Evolutionary conservation across 164 flowering plant genomes (phyloP).

Genomic region (Hamamelis virginiana): DNA sequence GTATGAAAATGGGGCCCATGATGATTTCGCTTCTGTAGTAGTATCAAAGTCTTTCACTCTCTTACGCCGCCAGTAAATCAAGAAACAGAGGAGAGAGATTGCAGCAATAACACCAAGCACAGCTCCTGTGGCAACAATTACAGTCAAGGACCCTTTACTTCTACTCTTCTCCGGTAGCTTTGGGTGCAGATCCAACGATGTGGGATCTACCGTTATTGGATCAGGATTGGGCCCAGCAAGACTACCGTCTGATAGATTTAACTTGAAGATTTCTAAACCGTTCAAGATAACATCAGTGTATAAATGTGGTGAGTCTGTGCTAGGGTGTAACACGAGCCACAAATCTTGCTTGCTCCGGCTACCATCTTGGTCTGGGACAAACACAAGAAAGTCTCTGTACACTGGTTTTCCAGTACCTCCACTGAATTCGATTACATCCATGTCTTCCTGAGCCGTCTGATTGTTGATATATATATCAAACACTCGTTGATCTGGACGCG

Average conservation of each 20-base stretch:
- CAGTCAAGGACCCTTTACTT: not conserved
- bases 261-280: constrained; percentile 55
- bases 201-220: not conserved
- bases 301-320: not conserved
- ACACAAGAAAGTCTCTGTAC: constrained; percentile 28
- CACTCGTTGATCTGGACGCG: not conserved
- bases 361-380: not conserved
- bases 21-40: constrained; percentile 2
- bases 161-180: not conserved
- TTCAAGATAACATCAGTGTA: constrained; percentile 37
- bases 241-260: constrained; percentile 24
- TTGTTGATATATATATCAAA: constrained; percentile 30
- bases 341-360: constrained; percentile 9
- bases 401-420: constrained; percentile 21
- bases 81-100: not conserved
- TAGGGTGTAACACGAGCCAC: constrained; percentile 32
- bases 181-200: not conserved
- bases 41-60: not conserved
- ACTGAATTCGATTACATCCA: constrained; percentile 22
- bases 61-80: not conserved
- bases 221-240: constrained; percentile 25
- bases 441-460: constrained; percentile 16
- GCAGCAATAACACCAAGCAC: not conserved
- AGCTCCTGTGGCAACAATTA: not conserved
- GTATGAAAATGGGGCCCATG: constrained; percentile 13